A percentile compares a stretch with the other conserved stretches of the same genome.
Conservation (phyloP, 495 filamentous ascomycete species). For the Neurospora sublineolata region DNA sequence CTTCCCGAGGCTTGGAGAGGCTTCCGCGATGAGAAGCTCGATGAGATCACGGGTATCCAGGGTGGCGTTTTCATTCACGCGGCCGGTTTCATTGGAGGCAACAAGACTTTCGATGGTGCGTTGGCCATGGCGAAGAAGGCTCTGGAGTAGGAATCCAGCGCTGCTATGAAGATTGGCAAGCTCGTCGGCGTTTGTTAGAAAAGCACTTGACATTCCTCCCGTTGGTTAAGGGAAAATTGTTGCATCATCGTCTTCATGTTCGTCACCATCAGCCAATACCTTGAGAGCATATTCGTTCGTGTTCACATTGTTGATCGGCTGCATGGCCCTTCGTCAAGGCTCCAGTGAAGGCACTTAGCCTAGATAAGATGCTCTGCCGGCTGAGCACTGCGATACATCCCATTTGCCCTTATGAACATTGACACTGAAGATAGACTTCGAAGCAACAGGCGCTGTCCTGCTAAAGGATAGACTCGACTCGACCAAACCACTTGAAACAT, state of each 20-base stretch:
- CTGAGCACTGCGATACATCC: neutral
- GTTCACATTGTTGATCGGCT: neutral
- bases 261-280: neutral
- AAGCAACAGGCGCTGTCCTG: neutral
- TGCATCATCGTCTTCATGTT: neutral
- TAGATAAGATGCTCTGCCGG: neutral
- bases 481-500: neutral
- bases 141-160: conserved; percentile 9
- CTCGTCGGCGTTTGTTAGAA: neutral
- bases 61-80: conserved; percentile 91
- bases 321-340: neutral
- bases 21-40: conserved; percentile 71
- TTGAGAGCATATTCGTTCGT: neutral
- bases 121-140: conserved; percentile 75
- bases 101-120: conserved; percentile 82
- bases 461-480: neutral
- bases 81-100: conserved; percentile 90
- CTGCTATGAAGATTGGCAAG: neutral
- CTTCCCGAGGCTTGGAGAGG: conserved; percentile 88
- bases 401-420: neutral
- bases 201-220: neutral
- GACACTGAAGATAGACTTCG: neutral
- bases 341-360: neutral
- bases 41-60: conserved; percentile 55
- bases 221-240: neutral